Conservation (phyloP, 1,284 basidiomycete species). For the Cryptococcus sp. region DNA sequence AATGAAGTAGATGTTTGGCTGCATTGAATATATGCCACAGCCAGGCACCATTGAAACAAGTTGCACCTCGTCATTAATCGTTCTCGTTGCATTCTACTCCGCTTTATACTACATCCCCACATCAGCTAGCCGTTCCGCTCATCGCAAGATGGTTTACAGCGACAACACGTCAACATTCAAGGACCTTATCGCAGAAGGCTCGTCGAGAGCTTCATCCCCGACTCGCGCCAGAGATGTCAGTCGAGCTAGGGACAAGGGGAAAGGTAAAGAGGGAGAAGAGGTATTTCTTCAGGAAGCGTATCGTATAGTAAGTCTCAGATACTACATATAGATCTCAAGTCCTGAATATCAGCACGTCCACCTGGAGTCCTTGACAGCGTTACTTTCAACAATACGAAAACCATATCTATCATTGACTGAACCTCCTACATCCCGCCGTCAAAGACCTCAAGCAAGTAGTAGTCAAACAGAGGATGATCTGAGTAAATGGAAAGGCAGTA, state of each 20-base stretch:
- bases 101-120: too few relatives aligned
- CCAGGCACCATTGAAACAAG: too few relatives aligned
- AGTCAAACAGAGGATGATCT: conserved; percentile 20
- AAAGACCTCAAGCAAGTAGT: conserved; percentile 1
- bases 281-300: conserved; percentile 47
- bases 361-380: conserved; percentile 27
- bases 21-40: too few relatives aligned
- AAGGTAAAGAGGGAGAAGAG: conserved; percentile 21
- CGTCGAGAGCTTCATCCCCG: neutral
- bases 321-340: neutral
- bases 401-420: conserved; percentile 42
- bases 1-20: too few relatives aligned
- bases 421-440: conserved; percentile 26
- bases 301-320: conserved; percentile 35
- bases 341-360: conserved; percentile 33
- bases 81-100: too few relatives aligned
- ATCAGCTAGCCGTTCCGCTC: too few relatives aligned
- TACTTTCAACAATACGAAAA: conserved; percentile 41
- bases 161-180: neutral
- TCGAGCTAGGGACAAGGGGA: conserved; percentile 15
- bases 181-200: neutral
- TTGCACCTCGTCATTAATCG: too few relatives aligned
- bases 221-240: neutral
- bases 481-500: conserved; percentile 44
- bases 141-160: neutral